These are phyloP conservation scores for Hirschioporus abietinus DNA, from an alignment of 768 basidiomycete species.

Conservation along the genomic window DNA sequence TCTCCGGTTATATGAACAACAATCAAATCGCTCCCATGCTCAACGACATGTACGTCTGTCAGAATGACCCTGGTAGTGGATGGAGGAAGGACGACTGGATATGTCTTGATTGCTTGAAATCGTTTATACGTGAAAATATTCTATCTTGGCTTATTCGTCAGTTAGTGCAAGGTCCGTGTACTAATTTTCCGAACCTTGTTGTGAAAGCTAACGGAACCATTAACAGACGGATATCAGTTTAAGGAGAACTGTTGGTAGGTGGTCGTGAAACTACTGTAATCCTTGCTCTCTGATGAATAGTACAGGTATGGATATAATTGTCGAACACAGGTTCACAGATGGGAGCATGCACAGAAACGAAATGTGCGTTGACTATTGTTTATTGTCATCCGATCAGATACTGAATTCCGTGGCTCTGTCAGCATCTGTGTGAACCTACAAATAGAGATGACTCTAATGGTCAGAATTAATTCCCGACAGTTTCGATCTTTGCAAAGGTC, in stretches of 20 bases:
- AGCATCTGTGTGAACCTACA: constrained; percentile 20
- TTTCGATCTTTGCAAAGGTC: neutral
- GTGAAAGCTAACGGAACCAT: neutral
- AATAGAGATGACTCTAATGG: constrained; percentile 8
- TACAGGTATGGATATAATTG: constrained; percentile 31
- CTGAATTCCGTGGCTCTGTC: neutral
- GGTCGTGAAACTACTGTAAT: neutral
- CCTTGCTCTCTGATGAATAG: neutral
- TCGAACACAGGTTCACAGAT: constrained; percentile 26
- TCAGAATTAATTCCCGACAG: neutral
- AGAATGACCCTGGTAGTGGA: neutral
- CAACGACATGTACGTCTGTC: neutral
- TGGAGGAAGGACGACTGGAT: neutral
- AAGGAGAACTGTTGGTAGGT: constrained; percentile 29
- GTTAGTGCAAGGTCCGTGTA: neutral
- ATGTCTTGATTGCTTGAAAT: neutral
- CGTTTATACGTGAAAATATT: neutral
- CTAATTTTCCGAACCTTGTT: neutral
- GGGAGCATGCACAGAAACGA: constrained; percentile 21
- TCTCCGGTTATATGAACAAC: neutral
- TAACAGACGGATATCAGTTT: constrained; percentile 14
- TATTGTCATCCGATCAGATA: neutral
- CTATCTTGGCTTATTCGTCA: neutral
- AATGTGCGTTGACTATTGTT: constrained; percentile 21
- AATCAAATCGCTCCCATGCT: neutral